A percentile compares a stretch with the other conserved stretches of the same genome.
Conservation (phyloP, 768 basidiomycete species). For the Tylopilus plumbeoviolaceoides region DNA sequence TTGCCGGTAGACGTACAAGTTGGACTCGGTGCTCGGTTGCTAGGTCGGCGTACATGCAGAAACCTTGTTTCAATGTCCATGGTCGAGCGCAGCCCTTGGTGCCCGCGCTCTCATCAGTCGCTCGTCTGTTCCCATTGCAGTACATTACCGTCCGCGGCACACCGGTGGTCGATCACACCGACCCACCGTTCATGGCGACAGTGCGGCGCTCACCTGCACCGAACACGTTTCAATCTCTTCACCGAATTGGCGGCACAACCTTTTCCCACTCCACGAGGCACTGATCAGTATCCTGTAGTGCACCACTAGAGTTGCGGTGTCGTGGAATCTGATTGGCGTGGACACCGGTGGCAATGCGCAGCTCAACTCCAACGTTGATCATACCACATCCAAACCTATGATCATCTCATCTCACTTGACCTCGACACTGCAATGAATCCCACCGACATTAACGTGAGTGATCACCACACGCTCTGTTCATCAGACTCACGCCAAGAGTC, state of each 20-base stretch:
- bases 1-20: background rate
- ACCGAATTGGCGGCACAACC: background rate
- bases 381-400: background rate
- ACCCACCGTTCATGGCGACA: background rate
- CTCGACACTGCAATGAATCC: constrained; percentile 21
- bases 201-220: background rate
- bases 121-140: no score
- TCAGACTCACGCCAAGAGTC: background rate
- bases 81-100: background rate
- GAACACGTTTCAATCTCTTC: background rate
- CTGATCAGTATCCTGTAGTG: no score
- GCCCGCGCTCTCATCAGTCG: background rate
- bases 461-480: background rate
- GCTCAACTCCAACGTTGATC: background rate
- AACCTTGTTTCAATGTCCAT: no score
- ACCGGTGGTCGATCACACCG: background rate
- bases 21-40: no score
- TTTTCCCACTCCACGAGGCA: background rate
- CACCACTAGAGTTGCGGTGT: no score
- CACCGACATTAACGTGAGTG: constrained; percentile 57
- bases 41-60: no score
- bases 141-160: background rate
- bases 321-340: background rate
- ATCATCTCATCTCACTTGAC: no score
- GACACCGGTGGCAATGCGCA: background rate